Evolutionary conservation across 129 eudicot species (phyloP), one percentile per base, ranked within the genome.

Genomic region (Flaveria trinervia): DNA sequence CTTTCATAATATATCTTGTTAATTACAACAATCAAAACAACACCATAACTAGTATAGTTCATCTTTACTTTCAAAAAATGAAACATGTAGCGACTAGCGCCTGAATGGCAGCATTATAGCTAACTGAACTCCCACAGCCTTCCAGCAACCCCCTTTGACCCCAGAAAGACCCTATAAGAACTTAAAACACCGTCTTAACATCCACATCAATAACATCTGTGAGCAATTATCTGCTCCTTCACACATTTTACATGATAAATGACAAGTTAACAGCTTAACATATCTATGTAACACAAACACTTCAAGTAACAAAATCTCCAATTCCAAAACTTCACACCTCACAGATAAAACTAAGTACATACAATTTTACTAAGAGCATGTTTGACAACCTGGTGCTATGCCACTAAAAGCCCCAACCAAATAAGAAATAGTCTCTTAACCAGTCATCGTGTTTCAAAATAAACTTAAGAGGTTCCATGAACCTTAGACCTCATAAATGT

Each of bases 221-320:
- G 23, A 46, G 13, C 26, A 46, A 64, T 28, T 74, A 12, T 48
- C 18, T 33, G 7, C 71, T 74, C 28, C 30, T 50, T 23, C 30
- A 4, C 23, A 8, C 50, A 8, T 17, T 48, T 50, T 26, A 55
- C 75, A 14, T 20, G 20, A 59, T 15, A 23, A 60, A 43, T 60
- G 3, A 16, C 60, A 74, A 74, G 14, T 5, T 74, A 26, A 16
- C 60, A 74, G 61, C 9, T 5, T 74, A 26, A 36, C 60, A 61
- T 44, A 13, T 45, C 62, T 26, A 62, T 25, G 45, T 48, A n/a
- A 75, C 71, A 54, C 39, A 44, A 62, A 75, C 71, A 62, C 73
- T 76, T 76, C 69, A 57, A 73, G 39, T 57, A 4, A 57, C 80
- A 65, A 65, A 50, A 76, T 14, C 55, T 23, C 23, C 28, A 22